Conservation (phyloP, 345 rosid genomes). For the Eucalyptus erythrocorys region DNA sequence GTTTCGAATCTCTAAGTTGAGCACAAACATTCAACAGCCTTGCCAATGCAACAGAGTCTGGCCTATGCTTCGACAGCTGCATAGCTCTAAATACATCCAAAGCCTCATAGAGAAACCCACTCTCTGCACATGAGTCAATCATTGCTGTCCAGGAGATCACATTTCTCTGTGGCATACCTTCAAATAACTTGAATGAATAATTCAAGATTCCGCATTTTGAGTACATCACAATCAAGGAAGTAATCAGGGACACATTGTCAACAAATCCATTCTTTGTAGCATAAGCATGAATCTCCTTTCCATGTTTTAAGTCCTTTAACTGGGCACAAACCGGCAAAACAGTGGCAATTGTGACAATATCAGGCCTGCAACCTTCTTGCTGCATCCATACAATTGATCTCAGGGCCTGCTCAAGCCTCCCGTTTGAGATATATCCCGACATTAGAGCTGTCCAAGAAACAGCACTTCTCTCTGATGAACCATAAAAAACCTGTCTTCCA, state of each 20-base stretch:
- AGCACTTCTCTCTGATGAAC: conserved; percentile 48
- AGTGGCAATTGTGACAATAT: conserved; percentile 64
- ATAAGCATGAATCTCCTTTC: conserved; percentile 81
- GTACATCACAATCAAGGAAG: conserved; percentile 83
- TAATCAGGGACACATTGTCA: conserved; percentile 58
- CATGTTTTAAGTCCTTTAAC: conserved; percentile 51
- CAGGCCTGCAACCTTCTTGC: conserved; percentile 79
- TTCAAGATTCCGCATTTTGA: conserved; percentile 49
- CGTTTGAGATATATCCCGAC: conserved; percentile 68
- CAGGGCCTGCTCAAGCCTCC: conserved; percentile 75
- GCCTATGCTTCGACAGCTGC: conserved; percentile 59
- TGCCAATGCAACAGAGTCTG: conserved; percentile 60
- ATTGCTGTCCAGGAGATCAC: conserved; percentile 68
- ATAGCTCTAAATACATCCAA: conserved; percentile 40
- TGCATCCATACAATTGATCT: conserved; percentile 92
- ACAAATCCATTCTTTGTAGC: conserved; percentile 61
- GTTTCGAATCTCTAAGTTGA: conserved; percentile 38
- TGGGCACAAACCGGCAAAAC: conserved; percentile 67
- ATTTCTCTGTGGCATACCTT: conserved; percentile 38
- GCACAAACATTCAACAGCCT: conserved; percentile 48
- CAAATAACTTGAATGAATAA: conserved; percentile 46
- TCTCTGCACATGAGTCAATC: conserved; percentile 49
- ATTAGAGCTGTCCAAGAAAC: conserved; percentile 85
- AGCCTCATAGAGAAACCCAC: conserved; percentile 23
- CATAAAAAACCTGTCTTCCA: conserved; percentile 62